Evolutionary conservation across 306 rosid species (phyloP), one percentile per base, ranked within the genome.

Genomic region (Dryas drummondii): DNA sequence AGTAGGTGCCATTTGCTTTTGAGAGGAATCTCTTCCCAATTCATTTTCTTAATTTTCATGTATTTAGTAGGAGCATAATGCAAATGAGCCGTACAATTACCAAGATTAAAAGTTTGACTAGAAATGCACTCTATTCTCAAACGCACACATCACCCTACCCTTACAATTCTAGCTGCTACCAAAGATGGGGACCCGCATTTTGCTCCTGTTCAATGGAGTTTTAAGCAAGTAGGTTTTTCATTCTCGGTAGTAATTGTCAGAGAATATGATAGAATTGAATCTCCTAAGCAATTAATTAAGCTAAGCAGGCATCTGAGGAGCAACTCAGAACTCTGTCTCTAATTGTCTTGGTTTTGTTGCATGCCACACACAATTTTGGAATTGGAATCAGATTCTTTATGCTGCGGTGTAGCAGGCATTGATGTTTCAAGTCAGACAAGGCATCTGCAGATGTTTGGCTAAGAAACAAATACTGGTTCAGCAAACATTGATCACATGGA

Each of bases 151-250:
- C 22, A 22, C 22, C 22, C 22, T 22, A 22, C 22, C 22, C 22
- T 22, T 22, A 22, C 22, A 22, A 22, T 22, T 22, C 22, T 22
- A 22, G 22, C 22, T 26, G 57, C 58, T 61, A 46, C 69, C 22
- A 22, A 49, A 61, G 77, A 61, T 61, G 70, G 51, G 70, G 70
- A 59, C 81, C 44, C 19, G 37, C 70, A 58, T 60, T 69, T 69
- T 2, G 40, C 63, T 77, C 15, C 13, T 4, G 45, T n/a, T 46
- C 22, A 26, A 37, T 50, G 40, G 70, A 77, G 27, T 66, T 49
- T 49, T 49, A 26, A 3, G 40, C 17, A 17, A 48, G 15, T 26
- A 32, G 37, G 37, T 32, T 32, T 32, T 32, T 32, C 37, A 32
- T 32, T 32, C 37, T 32, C 37, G 1, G 37, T 32, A 32, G 37